Evolutionary conservation across 768 basidiomycete genomes (phyloP), one percentile per base, ranked within the genome.

Genomic region (Paxillus involutus): DNA sequence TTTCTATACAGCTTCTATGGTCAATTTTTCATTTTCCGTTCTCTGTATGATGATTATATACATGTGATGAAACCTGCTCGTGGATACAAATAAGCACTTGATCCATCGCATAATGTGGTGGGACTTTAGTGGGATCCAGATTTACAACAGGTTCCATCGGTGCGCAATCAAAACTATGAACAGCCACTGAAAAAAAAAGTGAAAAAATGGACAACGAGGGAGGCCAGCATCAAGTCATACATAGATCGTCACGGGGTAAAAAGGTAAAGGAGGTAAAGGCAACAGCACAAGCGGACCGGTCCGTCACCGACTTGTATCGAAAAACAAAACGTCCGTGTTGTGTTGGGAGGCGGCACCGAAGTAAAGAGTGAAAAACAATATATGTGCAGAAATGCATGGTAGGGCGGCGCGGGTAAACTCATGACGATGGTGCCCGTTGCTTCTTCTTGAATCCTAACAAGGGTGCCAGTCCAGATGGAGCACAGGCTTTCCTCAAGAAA

Each of bases 401-500:
- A 1, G 51, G 47, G 26, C 49, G 21, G 10, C 1, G 4, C 26
- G 36, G 42, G 21, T 30, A 57, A 40, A 26, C 32, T 60, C 56
- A 62, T 74, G 64, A 80, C 68, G 75, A 71, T 35, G 70, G 59
- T 52, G 52, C 16, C 46, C 73, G 68, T 63, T 85, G 83, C 69
- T 88, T 89, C 46, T 75, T 86, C 75, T 80, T 88, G 80, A 90
- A 91, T 49, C 89, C 81, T 52, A 98, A 71, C 50, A 98, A 74
- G 1, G 94, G 90, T 1, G 94, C 94, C 46, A 98, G 81, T 1
- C 91, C 88, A 0, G 86, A 81, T 1, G 88, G 71, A 0, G 86
- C 80, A 68, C 96, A 98, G 1, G 95, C 83, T 74, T 94, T 93
- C 75, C 82, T 82, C 75, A 98, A 71, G 74, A 98, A 98, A 8